Evolutionary conservation across 2,329 filamentous ascomycete genomes (phyloP), one percentile per base, ranked within the genome.

Genomic region (Fusarium phyllophilum): DNA sequence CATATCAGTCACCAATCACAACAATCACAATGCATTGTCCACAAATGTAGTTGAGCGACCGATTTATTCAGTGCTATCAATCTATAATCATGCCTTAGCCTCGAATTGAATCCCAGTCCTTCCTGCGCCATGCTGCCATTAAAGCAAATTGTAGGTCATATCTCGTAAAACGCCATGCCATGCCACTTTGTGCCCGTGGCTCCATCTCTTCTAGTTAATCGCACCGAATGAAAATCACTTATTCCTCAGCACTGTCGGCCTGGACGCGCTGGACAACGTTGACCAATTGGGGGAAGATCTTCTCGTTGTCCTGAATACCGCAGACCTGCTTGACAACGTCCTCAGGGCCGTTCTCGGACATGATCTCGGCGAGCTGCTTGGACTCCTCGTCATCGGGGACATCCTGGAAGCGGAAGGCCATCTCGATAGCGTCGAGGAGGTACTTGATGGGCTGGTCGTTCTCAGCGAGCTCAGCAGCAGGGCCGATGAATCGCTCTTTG

Each of bases 401-500:
- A 78, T 97, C 94, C 86, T 98, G 95, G 91, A 98, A 99, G 73
- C 93, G 94, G 82, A 99, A 92, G 12, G 94, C 92, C 91, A 96
- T 94, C 87, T 98, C 96, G 51, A 96, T 90, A 26, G 94, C 93
- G 66, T 92, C 92, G 60, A 98, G 86, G 36, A 99, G 88, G 60
- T 89, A 91, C 66, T 91, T 88, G 82, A 92, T 92, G 77, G 90
- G 89, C 84, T 94, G 87, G 67, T 90, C 94, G 68, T 89, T 87
- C 87, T 97, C 94, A 51, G 95, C 95, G 24, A 99, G 90, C 84
- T 97, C 93, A 15, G 94, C 90, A 51, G 96, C 96, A 10, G 96
- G 96, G 51, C 93, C 95, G 78, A 99, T 92, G 86, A 99, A 97
- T 49, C 96, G 95, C 86, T 99, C 96, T 86, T 97, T 96, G 83